Percentiles rank a stretch among this genome's conserved stretches.
Conservation (phyloP, 768 basidiomycete genomes). For the Pulveroboletus sp. region DNA sequence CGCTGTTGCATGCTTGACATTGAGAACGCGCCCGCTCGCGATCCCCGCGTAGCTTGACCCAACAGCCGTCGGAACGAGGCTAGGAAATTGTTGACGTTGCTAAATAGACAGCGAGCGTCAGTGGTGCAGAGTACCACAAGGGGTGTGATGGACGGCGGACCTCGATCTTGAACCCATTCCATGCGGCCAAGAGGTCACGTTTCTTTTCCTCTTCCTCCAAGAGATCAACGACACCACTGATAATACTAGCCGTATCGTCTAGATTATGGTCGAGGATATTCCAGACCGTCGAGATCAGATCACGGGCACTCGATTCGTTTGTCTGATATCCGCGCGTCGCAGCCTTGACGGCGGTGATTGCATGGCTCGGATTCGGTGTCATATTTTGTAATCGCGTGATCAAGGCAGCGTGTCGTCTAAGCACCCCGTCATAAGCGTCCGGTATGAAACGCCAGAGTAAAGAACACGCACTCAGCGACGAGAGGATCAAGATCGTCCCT, state of each 20-base stretch:
- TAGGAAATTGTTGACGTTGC: conserved; percentile 86
- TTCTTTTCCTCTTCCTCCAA: conserved; percentile 85
- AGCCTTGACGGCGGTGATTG: conserved; percentile 60
- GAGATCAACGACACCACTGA: conserved; percentile 70
- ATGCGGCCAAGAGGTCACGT: conserved; percentile 62
- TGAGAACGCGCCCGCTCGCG: conserved; percentile 75
- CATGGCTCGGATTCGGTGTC: conserved; percentile 52
- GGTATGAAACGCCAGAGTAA: not conserved
- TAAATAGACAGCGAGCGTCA: conserved; percentile 24
- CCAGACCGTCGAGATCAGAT: conserved; percentile 87
- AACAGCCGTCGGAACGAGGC: conserved; percentile 53
- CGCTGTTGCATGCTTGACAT: conserved; percentile 72
- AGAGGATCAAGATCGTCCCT: conserved; percentile 49
- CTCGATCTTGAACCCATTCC: conserved; percentile 84
- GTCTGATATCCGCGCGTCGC: conserved; percentile 74
- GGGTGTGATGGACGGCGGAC: conserved; percentile 42
- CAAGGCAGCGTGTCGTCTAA: conserved; percentile 64
- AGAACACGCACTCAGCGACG: conserved; percentile 45
- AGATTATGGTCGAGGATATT: conserved; percentile 62
- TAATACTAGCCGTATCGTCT: conserved; percentile 70
- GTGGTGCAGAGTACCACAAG: not conserved
- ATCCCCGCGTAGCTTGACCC: conserved; percentile 75
- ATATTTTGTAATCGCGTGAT: conserved; percentile 56
- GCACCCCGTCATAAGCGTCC: not conserved
- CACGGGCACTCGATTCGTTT: conserved; percentile 74